These are phyloP conservation scores for Lachancea meyersii DNA, from an alignment of 805 yeast genomes.

Conservation along the genomic window DNA sequence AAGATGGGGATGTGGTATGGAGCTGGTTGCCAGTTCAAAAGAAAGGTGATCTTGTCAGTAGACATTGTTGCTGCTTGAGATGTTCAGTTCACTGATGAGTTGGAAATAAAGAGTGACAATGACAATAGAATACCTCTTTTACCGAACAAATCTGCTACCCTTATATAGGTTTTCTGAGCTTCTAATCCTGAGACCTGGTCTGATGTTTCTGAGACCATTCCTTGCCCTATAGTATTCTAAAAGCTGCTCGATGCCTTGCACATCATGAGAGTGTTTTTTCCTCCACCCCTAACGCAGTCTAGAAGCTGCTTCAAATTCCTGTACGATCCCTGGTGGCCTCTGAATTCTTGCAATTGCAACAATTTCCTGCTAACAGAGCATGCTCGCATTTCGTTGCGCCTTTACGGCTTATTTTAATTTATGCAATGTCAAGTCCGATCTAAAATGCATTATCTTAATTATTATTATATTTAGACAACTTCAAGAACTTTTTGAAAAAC, in stretches of 20 bases:
- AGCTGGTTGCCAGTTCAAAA: slow-evolving; percentile 49
- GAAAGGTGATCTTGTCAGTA: slow-evolving; percentile 45
- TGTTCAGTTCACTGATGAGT: not conserved
- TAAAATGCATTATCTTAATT: not conserved
- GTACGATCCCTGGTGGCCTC: not conserved
- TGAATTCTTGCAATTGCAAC: not conserved
- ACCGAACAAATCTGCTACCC: too few relatives aligned
- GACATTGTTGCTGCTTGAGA: slow-evolving; percentile 27
- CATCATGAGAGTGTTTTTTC: too few relatives aligned
- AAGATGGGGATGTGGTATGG: slow-evolving; percentile 52
- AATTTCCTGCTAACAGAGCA: not conserved
- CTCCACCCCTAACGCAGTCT: not conserved
- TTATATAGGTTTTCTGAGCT: not conserved
- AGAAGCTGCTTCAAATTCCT: not conserved
- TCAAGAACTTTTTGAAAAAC: not conserved
- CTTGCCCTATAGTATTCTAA: not conserved
- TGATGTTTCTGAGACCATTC: not conserved
- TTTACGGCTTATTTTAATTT: not conserved
- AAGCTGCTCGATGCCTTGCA: slow-evolving; percentile 2
- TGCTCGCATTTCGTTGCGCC: not conserved
- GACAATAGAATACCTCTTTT: too few relatives aligned
- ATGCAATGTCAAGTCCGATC: slow-evolving; percentile 1
- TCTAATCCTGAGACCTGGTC: not conserved
- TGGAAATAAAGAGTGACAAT: not conserved
- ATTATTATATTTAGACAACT: not conserved